A percentile compares a stretch with the other conserved stretches of the same genome.
These are phyloP conservation scores for Asclepias syriaca DNA, from an alignment of 257 asterid species.

Conservation along the genomic window DNA sequence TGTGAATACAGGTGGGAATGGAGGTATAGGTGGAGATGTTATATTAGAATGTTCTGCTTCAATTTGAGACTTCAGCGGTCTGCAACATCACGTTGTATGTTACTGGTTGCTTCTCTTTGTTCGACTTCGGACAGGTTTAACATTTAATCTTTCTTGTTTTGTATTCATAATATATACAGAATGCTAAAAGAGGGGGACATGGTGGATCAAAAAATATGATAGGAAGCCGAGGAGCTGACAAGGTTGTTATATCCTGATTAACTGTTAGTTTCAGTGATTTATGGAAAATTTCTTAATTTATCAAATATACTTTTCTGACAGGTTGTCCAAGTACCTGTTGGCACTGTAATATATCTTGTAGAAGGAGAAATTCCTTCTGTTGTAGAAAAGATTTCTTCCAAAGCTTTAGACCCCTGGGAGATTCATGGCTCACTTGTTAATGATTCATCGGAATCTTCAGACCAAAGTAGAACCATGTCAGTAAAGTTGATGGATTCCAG, in stretches of 20 bases:
- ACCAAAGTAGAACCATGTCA: slow-evolving; percentile 15
- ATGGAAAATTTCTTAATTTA: slow-evolving; percentile 3
- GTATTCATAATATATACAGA: slow-evolving; percentile 33
- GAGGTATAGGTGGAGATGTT: slow-evolving; percentile 95
- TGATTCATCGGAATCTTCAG: slow-evolving; percentile 32
- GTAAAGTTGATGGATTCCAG: slow-evolving; percentile 9
- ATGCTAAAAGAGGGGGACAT: slow-evolving; percentile 85
- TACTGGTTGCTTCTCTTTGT: slow-evolving; percentile 17
- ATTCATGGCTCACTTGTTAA: slow-evolving; percentile 59
- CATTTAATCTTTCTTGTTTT: neutral
- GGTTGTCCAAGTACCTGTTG: slow-evolving; percentile 86
- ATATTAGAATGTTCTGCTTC: slow-evolving; percentile 72
- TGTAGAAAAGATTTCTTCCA: slow-evolving; percentile 58
- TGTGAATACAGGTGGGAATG: slow-evolving; percentile 72
- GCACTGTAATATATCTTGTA: slow-evolving; percentile 79
- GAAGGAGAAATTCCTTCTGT: slow-evolving; percentile 70
- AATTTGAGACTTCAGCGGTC: slow-evolving; percentile 87
- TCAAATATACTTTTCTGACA: slow-evolving; percentile 21
- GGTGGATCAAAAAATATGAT: slow-evolving; percentile 85
- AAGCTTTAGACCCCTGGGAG: slow-evolving; percentile 80
- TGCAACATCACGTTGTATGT: slow-evolving; percentile 82
- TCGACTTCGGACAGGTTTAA: neutral
- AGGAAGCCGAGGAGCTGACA: slow-evolving; percentile 87
- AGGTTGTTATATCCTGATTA: slow-evolving; percentile 39
- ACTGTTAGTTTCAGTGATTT: slow-evolving; percentile 9